Base-by-base conservation (phyloP, 108 stramenopile genomes). In the Cyclotella choctawhatcheeana region DNA sequence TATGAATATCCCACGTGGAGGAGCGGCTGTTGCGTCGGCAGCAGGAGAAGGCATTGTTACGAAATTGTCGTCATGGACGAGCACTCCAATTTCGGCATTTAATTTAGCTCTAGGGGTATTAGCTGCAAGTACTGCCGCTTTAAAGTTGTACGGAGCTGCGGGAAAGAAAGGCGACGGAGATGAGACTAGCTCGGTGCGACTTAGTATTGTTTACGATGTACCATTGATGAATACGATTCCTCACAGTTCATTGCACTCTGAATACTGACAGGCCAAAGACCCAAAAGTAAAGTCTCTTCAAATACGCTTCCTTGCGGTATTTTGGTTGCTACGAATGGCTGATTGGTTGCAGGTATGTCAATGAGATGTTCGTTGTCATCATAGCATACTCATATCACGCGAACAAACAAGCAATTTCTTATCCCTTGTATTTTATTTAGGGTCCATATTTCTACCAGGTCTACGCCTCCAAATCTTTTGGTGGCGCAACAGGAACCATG, bases 381-480 rank as follows among this genome's bases (percentile, higher is more conserved):
- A 37, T 13, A 61, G n/a, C 20, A 40, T 29, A 61, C 22, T 12
- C 34, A 61, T 12, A 18, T 21, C 32, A 22, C 35, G 32, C 50
- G 14, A 13, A 17, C 18, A 43, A 12, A 32, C 34, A 69, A 8
- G 6, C 37, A 40, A 40, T n/a, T 48, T 17, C 16, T 48, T n/a
- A 48, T 31, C 44, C n/a, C n/a, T n/a, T n/a, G n/a, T n/a, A n/a
- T n/a, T n/a, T n/a, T n/a, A n/a, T n/a, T 47, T 29, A 81, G 80
- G 84, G 95, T 30, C 97, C 98, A 13, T 96, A 99, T 77, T 96
- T 98, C 86, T 99, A 99, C 76, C 89, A 94, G 77, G 96, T 98
- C 50, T 98, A 98, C 70, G 91, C 94, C 48, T 86, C 88, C 82
- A 97, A 98, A 83, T 68, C 88, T 5, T 85, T 96, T 50, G 75